phyloP scores from a whole-genome alignment of 192 early-diverging fungal genomes.

The Backusella australiensis region DNA sequence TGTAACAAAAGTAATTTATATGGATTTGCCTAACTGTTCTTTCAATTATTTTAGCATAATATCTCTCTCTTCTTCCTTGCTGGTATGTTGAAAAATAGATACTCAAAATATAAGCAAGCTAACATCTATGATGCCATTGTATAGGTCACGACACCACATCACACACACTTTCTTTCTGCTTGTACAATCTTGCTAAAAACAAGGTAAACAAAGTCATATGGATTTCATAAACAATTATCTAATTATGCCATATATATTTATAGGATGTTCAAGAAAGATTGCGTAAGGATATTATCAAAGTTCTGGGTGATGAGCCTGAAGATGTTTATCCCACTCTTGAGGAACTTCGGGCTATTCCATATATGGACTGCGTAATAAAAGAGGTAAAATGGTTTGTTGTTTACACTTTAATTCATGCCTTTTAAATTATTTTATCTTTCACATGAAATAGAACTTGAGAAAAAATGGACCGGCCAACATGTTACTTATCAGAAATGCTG shows the following conservation, averaged over 20 bases:
- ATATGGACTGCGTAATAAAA: conserved; percentile 28
- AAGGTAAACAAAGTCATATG: neutral
- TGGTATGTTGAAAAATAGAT: conserved; percentile 30
- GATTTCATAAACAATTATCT: neutral
- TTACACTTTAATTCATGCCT: neutral
- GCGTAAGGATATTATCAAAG: conserved; percentile 20
- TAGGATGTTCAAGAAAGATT: conserved; percentile 30
- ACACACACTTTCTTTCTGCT: conserved; percentile 31
- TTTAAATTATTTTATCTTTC: neutral
- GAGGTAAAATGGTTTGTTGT: neutral
- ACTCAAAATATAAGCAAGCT: neutral
- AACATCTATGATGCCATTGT: neutral
- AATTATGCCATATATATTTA: neutral
- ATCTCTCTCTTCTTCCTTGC: conserved; percentile 55
- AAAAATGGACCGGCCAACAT: neutral
- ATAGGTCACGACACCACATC: conserved; percentile 33
- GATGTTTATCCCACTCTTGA: conserved; percentile 24
- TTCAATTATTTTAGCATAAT: conserved; percentile 28
- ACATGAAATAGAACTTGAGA: neutral
- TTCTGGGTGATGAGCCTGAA: conserved; percentile 21
- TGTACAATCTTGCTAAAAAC: conserved; percentile 50
- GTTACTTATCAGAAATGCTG: neutral
- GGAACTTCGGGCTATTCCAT: conserved; percentile 20
- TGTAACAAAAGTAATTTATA: neutral
- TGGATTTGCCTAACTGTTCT: neutral